Percentiles rank a stretch among this genome's conserved stretches.
These are phyloP conservation scores for Acacia crassicarpa DNA, from an alignment of 306 rosid species.

Conservation along the genomic window DNA sequence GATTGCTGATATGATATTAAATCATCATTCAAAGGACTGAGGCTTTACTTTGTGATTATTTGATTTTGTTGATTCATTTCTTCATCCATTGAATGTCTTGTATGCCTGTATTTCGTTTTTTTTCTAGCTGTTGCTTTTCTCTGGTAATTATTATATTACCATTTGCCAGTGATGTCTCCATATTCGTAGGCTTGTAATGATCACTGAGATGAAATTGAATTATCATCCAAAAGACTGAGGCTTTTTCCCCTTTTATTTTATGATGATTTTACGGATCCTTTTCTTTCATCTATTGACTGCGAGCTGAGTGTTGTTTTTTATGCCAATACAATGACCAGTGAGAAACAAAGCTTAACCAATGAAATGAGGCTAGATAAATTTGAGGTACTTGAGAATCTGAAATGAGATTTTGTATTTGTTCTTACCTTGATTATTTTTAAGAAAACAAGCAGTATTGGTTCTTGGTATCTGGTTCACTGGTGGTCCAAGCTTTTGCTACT, in stretches of 20 bases:
- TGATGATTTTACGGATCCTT: neutral
- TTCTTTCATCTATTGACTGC: neutral
- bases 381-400: neutral
- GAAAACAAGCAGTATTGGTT: neutral
- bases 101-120: neutral
- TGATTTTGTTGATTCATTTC: neutral
- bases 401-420: neutral
- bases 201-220: constrained; percentile 25
- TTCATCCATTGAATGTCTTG: neutral
- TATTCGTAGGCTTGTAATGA: constrained; percentile 42
- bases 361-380: neutral
- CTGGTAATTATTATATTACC: neutral
- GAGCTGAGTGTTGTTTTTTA: constrained; percentile 6
- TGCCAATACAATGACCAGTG: neutral
- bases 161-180: constrained; percentile 32
- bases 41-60: constrained; percentile 2
- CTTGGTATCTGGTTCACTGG: neutral
- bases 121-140: neutral
- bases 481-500: neutral
- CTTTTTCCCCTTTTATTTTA: neutral
- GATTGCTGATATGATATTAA: constrained; percentile 33
- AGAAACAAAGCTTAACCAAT: neutral
- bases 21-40: constrained; percentile 26
- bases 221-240: constrained; percentile 30
- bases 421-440: neutral